Evolutionary conservation across 2,329 filamentous ascomycete species (phyloP).

Genomic region (Venturia aucupariae): DNA sequence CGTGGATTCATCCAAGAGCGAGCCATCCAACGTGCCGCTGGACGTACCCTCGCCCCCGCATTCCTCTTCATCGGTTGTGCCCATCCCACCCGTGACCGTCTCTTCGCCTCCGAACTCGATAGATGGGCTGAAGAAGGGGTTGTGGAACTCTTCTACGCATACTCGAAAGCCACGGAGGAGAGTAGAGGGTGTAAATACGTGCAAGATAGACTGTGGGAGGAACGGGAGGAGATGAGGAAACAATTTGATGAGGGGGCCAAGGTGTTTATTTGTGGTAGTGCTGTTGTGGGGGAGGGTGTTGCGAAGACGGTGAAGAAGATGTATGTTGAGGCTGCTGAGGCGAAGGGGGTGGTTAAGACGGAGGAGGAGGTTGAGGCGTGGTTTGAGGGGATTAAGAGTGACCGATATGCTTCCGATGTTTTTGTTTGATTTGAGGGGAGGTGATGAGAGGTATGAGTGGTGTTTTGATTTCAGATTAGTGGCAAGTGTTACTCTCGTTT

Average conservation of each 20-base stretch:
- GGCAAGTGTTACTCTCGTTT: too few species aligned
- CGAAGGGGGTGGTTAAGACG: constrained; percentile 27
- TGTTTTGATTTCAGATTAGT: neutral
- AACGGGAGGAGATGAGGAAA: constrained; percentile 35
- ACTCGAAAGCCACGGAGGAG: constrained; percentile 35
- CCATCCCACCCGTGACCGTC: constrained; percentile 43
- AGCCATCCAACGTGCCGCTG: constrained; percentile 24
- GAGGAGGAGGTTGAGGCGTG: constrained; percentile 35
- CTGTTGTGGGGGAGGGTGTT: constrained; percentile 23
- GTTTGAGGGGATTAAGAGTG: constrained; percentile 26
- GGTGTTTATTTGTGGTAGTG: constrained; percentile 57
- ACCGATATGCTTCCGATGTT: constrained; percentile 37
- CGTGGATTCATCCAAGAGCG: constrained; percentile 27
- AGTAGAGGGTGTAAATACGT: constrained; percentile 45
- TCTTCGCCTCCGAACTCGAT: constrained; percentile 50
- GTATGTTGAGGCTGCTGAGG: constrained; percentile 30
- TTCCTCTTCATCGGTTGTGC: constrained; percentile 60
- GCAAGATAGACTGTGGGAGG: constrained; percentile 42
- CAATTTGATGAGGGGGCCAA: constrained; percentile 43
- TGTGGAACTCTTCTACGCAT: constrained; percentile 54
- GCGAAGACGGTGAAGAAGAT: constrained; percentile 39
- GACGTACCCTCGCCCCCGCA: constrained; percentile 47
- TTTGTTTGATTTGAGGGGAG: constrained; percentile 28
- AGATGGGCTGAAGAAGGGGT: constrained; percentile 52
- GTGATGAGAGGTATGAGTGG: neutral